These are phyloP conservation scores for Fusarium stilboides DNA, from an alignment of 2,329 filamentous ascomycete genomes.

Conservation along the genomic window DNA sequence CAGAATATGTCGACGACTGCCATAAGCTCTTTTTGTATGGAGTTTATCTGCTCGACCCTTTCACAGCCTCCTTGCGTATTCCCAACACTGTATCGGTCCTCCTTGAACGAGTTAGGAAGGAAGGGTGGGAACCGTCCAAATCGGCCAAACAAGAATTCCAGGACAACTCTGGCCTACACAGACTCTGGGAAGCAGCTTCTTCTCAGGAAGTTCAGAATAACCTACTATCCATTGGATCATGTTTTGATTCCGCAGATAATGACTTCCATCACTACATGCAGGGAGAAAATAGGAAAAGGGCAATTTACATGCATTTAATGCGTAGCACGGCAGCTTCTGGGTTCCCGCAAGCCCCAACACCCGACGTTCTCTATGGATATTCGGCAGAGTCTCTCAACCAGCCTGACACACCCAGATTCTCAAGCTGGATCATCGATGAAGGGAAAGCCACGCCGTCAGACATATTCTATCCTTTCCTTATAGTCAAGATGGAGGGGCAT, in stretches of 20 bases:
- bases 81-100: background rate
- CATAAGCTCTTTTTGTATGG: background rate
- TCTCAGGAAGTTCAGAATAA: background rate
- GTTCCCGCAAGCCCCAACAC: background rate
- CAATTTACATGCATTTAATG: background rate
- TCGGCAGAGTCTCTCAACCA: background rate
- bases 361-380: conserved; percentile 1
- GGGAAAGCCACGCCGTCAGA: background rate
- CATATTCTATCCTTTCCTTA: background rate
- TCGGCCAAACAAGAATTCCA: background rate
- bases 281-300: too few species aligned
- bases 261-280: background rate
- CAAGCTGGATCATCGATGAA: background rate
- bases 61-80: background rate
- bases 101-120: background rate
- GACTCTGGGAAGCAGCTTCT: background rate
- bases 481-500: background rate
- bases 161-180: background rate
- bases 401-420: background rate
- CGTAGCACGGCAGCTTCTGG: background rate
- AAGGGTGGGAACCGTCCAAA: background rate
- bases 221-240: background rate
- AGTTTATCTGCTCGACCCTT: background rate
- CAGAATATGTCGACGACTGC: background rate
- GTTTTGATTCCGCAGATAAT: background rate